These are phyloP conservation scores for Kwoniella shivajii DNA, from an alignment of 1,284 basidiomycete species.

Conservation along the genomic window DNA sequence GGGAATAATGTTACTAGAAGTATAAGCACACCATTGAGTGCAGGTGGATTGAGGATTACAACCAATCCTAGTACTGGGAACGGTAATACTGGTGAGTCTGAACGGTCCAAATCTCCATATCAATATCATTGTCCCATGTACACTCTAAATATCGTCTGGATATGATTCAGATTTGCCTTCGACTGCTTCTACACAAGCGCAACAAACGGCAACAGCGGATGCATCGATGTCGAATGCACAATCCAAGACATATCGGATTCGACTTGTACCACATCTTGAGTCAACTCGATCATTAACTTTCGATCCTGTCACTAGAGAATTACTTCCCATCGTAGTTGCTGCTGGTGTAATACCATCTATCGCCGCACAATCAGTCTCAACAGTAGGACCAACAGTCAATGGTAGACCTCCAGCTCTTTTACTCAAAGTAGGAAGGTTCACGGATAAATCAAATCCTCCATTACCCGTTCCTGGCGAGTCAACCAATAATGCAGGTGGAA, in stretches of 20 bases:
- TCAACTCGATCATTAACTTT: constrained; percentile 85
- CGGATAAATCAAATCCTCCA: constrained; percentile 59
- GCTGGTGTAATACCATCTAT: constrained; percentile 54
- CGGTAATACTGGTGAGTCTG: background rate
- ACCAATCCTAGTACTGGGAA: background rate
- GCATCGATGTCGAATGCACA: constrained; percentile 16
- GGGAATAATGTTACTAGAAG: constrained; percentile 40
- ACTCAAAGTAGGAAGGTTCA: constrained; percentile 88
- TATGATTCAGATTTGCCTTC: no score
- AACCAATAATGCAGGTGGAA: constrained; percentile 10
- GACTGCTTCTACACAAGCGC: background rate
- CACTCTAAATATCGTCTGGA: no score
- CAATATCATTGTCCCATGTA: no score
- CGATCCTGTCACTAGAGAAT: constrained; percentile 84
- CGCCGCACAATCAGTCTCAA: constrained; percentile 32
- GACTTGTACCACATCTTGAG: constrained; percentile 93
- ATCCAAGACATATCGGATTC: constrained; percentile 58
- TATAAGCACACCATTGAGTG: constrained; percentile 36
- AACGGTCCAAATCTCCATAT: no score
- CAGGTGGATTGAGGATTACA: constrained; percentile 2
- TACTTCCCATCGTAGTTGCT: constrained; percentile 54
- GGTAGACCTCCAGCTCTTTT: constrained; percentile 60
- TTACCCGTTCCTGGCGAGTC: constrained; percentile 10
- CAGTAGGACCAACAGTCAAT: constrained; percentile 30
- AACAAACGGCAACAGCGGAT: background rate